These are phyloP conservation scores for Periglandula ipomoeae DNA, from an alignment of 2,329 filamentous ascomycete species.

Conservation along the genomic window DNA sequence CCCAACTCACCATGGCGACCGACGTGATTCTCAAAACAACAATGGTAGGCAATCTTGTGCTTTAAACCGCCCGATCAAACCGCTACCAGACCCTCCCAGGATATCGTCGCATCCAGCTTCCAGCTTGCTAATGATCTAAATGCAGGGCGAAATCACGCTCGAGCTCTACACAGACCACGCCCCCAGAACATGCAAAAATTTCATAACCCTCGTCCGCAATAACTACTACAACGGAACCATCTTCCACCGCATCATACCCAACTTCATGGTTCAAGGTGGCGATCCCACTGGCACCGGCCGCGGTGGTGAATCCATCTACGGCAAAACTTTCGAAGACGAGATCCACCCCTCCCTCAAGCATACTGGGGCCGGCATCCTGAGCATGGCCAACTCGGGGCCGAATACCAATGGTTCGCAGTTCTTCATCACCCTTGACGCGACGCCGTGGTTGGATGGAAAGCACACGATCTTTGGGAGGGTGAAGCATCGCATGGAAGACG, in stretches of 20 bases:
- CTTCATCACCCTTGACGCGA: constrained; percentile 88
- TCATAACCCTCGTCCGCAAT: constrained; percentile 65
- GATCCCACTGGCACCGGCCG: constrained; percentile 91
- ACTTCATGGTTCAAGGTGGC: constrained; percentile 94
- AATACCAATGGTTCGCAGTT: constrained; percentile 95
- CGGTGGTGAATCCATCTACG: constrained; percentile 83
- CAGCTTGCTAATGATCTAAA: no score
- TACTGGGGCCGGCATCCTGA: constrained; percentile 85
- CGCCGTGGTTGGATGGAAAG: constrained; percentile 94
- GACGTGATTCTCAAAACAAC: constrained; percentile 76
- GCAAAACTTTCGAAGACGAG: constrained; percentile 91
- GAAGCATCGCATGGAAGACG: constrained; percentile 70
- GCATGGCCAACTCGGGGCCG: constrained; percentile 91
- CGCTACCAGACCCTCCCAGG: background rate
- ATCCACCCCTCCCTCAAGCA: constrained; percentile 72
- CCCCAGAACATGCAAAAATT: constrained; percentile 84
- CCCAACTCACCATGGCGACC: constrained; percentile 53
- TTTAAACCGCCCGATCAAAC: background rate
- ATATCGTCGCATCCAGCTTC: no score
- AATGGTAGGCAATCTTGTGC: constrained; percentile 51
- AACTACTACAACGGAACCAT: constrained; percentile 82
- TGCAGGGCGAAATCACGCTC: constrained; percentile 69
- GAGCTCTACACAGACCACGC: constrained; percentile 89
- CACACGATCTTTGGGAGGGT: constrained; percentile 95
- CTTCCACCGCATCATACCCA: constrained; percentile 90